Evolutionary conservation across 2,329 filamentous ascomycete genomes (phyloP).

Genomic region (Sporothrix mexicana): DNA sequence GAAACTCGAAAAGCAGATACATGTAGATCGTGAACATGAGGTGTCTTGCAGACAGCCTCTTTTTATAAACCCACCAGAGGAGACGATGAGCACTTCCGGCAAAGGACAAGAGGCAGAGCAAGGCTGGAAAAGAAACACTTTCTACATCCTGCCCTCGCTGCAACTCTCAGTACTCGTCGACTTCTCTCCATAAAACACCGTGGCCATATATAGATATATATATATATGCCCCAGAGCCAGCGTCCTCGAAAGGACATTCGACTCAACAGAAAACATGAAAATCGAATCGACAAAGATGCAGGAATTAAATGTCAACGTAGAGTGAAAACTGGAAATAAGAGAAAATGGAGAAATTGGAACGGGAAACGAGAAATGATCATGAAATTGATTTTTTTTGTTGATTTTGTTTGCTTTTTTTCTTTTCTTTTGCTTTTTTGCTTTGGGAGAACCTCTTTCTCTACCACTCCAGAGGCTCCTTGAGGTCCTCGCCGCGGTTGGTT

Average conservation of each 20-base stretch:
- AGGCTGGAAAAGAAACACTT: slow-evolving; percentile 10
- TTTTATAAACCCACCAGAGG: slow-evolving; percentile 4
- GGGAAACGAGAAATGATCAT: too few relatives aligned
- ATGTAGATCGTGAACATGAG: too few relatives aligned
- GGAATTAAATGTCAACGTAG: not conserved
- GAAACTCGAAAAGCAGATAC: too few relatives aligned
- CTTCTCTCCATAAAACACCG: not conserved
- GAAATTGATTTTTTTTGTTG: not conserved
- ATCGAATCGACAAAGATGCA: not conserved
- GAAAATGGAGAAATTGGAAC: not conserved
- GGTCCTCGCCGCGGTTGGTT: slow-evolving; percentile 85
- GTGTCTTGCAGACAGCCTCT: not conserved
- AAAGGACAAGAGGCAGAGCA: not conserved
- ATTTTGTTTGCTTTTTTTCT: not conserved
- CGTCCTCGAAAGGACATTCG: not conserved
- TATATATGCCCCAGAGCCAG: not conserved
- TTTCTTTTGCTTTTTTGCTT: not conserved
- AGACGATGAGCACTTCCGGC: not conserved
- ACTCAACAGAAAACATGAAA: not conserved
- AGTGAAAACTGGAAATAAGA: not conserved
- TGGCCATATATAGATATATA: slow-evolving; percentile 1
- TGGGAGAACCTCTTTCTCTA: slow-evolving; percentile 50
- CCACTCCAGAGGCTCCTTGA: slow-evolving; percentile 89
- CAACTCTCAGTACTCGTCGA: not conserved
- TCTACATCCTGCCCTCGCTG: not conserved